Evolutionary conservation across 2,329 filamentous ascomycete species (phyloP).

Genomic region (Peltaster fructicola): DNA sequence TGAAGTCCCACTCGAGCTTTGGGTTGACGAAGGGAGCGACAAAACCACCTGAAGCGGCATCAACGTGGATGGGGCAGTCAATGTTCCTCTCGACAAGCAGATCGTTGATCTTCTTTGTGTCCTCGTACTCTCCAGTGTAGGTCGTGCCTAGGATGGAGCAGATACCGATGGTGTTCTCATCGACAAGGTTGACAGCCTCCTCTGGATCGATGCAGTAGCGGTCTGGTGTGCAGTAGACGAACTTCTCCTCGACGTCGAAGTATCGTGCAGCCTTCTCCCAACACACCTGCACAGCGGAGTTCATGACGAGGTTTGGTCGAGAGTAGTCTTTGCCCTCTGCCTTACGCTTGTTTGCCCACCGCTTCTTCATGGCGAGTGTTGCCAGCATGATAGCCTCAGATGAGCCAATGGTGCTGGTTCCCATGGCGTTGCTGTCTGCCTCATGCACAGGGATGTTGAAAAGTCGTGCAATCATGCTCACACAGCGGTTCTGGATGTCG

Average conservation of each 20-base stretch:
- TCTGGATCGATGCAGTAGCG: conserved; percentile 48
- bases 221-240: conserved; percentile 42
- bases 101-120: conserved; percentile 82
- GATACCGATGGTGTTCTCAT: conserved; percentile 72
- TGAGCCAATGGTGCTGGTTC: conserved; percentile 75
- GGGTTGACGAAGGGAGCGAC: conserved; percentile 83
- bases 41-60: conserved; percentile 82
- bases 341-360: conserved; percentile 74
- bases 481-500: conserved; percentile 67
- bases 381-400: conserved; percentile 76
- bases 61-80: conserved; percentile 79
- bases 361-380: conserved; percentile 84
- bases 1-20: conserved; percentile 78
- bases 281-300: conserved; percentile 86
- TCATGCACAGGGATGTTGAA: conserved; percentile 56
- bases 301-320: conserved; percentile 87
- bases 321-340: conserved; percentile 67
- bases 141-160: conserved; percentile 83
- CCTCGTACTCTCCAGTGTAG: conserved; percentile 91
- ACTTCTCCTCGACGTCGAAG: conserved; percentile 74
- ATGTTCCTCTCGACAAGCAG: conserved; percentile 57
- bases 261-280: conserved; percentile 60
- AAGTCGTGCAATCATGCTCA: conserved; percentile 55
- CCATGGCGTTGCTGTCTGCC: conserved; percentile 48
- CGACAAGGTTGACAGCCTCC: conserved; percentile 41